Evolutionary conservation across 306 rosid genomes (phyloP).

Genomic region (Trifolium subterraneum): DNA sequence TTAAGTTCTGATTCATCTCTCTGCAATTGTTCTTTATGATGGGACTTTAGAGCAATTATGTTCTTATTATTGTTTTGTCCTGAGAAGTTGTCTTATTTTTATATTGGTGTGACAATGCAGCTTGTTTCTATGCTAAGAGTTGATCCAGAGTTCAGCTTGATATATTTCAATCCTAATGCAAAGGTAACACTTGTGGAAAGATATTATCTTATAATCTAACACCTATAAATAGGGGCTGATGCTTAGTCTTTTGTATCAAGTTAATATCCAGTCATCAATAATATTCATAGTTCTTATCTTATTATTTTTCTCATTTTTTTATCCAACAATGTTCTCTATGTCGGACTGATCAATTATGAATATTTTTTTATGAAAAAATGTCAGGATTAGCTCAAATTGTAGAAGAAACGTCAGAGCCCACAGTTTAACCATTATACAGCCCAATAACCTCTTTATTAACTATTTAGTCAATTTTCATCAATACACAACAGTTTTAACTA

Average conservation of each 20-base stretch:
- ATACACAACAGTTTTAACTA: too few relatives aligned
- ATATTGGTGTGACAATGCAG: slow-evolving; percentile 59
- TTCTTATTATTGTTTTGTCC: slow-evolving; percentile 36
- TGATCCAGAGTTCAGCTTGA: slow-evolving; percentile 75
- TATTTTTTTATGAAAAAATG: too few relatives aligned
- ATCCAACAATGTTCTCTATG: not conserved
- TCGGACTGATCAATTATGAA: too few relatives aligned
- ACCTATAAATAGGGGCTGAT: not conserved
- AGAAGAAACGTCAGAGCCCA: too few relatives aligned
- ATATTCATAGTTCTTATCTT: not conserved
- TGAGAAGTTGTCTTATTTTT: slow-evolving; percentile 50
- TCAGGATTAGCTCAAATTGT: too few relatives aligned
- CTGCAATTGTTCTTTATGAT: slow-evolving; percentile 25
- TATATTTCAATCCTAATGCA: slow-evolving; percentile 74
- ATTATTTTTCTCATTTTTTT: not conserved
- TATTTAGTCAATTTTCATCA: too few relatives aligned
- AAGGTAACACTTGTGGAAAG: slow-evolving; percentile 58
- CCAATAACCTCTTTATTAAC: too few relatives aligned
- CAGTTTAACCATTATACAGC: too few relatives aligned
- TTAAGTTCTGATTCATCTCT: slow-evolving; percentile 29
- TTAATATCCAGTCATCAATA: not conserved
- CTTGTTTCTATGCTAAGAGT: slow-evolving; percentile 85
- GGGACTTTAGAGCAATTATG: slow-evolving; percentile 23
- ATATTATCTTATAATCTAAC: slow-evolving; percentile 3
- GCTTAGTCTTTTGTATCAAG: slow-evolving; percentile 3